These are phyloP conservation scores for Lyophyllum semitale DNA, from an alignment of 768 basidiomycete species.

Conservation along the genomic window DNA sequence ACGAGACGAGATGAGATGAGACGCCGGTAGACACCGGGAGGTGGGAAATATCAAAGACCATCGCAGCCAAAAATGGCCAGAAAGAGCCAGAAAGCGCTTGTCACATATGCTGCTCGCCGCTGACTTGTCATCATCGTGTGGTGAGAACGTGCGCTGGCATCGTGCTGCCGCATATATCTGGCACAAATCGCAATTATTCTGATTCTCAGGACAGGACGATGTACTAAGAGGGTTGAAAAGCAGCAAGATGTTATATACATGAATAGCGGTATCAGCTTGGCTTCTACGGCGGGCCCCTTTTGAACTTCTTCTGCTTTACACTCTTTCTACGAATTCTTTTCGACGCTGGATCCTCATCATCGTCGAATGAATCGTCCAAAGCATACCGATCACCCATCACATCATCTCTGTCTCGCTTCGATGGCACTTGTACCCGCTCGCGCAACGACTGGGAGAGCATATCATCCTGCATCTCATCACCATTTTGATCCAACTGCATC, in stretches of 20 bases:
- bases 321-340: conserved; percentile 31
- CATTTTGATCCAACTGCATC: conserved; percentile 27
- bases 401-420: conserved; percentile 42
- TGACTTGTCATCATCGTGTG: too few species aligned
- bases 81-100: too few species aligned
- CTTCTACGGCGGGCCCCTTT: conserved; percentile 19
- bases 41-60: too few species aligned
- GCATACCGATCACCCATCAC: conserved; percentile 17
- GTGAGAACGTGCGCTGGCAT: too few species aligned
- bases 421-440: conserved; percentile 39
- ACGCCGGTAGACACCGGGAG: too few species aligned
- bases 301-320: conserved; percentile 25
- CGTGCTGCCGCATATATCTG: too few species aligned
- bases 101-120: too few species aligned
- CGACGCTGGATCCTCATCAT: conserved; percentile 24
- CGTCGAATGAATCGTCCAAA: conserved; percentile 27
- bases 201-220: not conserved
- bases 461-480: conserved; percentile 9
- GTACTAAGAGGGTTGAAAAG: not conserved
- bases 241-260: conserved; percentile 3
- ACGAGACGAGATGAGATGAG: too few species aligned
- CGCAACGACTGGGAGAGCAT: conserved; percentile 30
- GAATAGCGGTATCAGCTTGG: not conserved
- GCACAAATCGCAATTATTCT: not conserved
- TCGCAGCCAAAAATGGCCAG: too few species aligned